Evolutionary conservation across 768 basidiomycete species (phyloP).

Genomic region (Trametes villosa): DNA sequence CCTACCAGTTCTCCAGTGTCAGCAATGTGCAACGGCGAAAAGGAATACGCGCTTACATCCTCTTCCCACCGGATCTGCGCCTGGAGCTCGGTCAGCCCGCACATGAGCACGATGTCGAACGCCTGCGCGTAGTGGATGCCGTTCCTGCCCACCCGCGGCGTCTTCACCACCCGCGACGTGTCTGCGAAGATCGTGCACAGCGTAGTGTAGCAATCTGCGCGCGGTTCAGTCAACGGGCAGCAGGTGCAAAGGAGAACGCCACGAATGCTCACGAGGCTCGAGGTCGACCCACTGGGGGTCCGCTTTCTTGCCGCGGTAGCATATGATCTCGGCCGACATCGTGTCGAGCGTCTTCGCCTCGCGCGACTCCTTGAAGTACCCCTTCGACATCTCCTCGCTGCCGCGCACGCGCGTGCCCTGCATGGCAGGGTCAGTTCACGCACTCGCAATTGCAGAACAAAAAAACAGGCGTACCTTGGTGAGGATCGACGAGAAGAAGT

Average conservation of each 20-base stretch:
- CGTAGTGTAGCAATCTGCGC: conserved; percentile 39
- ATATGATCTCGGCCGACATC: conserved; percentile 34
- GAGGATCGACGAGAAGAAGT: conserved; percentile 16
- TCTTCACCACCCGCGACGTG: conserved; percentile 31
- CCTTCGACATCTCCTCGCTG: conserved; percentile 1
- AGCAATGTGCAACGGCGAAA: too few relatives aligned
- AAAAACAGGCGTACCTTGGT: conserved; percentile 10
- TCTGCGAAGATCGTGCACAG: conserved; percentile 42
- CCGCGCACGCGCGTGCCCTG: conserved; percentile 16
- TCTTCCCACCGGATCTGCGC: conserved; percentile 52
- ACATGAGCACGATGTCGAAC: conserved; percentile 47
- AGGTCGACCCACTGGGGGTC: conserved; percentile 40
- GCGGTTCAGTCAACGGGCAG: neutral
- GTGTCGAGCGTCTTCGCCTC: neutral
- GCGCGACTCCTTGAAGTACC: neutral
- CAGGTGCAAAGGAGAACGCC: neutral
- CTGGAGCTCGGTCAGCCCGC: conserved; percentile 52
- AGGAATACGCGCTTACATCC: too few relatives aligned
- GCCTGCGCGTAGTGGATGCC: conserved; percentile 32
- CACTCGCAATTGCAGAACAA: conserved; percentile 6
- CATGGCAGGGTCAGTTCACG: neutral
- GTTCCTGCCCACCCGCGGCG: neutral
- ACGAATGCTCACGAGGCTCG: conserved; percentile 35
- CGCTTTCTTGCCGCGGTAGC: conserved; percentile 36
- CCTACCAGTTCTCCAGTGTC: conserved; percentile 1